Conservation (phyloP, 306 rosid genomes). For the Argentina anserina region DNA sequence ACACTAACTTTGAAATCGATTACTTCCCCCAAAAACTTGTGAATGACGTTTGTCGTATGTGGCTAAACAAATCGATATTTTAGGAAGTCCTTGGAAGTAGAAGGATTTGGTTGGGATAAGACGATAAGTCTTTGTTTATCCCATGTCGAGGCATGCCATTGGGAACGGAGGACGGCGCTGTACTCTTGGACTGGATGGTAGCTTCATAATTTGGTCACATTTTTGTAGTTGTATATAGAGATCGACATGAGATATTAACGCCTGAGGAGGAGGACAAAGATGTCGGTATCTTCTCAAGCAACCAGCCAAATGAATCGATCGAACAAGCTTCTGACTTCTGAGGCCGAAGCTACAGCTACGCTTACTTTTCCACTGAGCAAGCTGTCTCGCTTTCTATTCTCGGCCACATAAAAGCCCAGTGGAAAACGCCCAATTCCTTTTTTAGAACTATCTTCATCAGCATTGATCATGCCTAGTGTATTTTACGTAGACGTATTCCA, state of each 20-base stretch:
- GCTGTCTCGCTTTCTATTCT: background rate
- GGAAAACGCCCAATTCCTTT: background rate
- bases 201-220: background rate
- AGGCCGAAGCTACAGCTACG: background rate
- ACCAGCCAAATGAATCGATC: background rate
- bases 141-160: background rate
- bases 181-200: background rate
- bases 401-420: background rate
- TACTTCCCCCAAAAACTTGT: background rate
- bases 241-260: background rate
- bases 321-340: background rate
- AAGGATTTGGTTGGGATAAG: background rate
- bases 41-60: background rate
- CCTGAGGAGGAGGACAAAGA: background rate
- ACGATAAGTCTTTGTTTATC: background rate
- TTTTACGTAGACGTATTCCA: too few relatives aligned
- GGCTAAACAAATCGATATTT: background rate
- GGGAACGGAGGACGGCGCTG: background rate
- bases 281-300: background rate
- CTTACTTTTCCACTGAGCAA: background rate
- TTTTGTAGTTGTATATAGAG: background rate
- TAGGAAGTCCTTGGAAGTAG: background rate
- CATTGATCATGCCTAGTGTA: background rate
- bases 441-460: background rate
- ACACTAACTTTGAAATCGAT: background rate